Evolutionary conservation across 2,329 filamentous ascomycete species (phyloP), one percentile per base, ranked within the genome.

Genomic region (Aspergillus oerlinghausenensis): DNA sequence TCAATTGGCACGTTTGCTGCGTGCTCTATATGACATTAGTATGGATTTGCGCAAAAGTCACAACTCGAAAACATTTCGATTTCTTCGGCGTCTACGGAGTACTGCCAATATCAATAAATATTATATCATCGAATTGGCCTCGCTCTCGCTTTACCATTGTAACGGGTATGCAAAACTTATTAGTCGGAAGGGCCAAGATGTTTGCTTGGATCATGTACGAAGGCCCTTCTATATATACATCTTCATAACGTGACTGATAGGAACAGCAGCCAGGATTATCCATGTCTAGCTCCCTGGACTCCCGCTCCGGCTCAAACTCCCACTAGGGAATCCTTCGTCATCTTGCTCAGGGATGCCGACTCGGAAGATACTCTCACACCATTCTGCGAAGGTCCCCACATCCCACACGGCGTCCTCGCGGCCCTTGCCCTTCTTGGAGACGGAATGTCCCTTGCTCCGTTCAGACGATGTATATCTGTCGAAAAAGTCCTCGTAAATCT

Each of bases 321-420:
- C 35, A 26, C 49, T 55, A 28, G 25, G 25, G 8, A 51, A 42
- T 52, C 54, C 35, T 47, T 55, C 60, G 26, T 51, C 55, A 43
- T 55, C 55, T 29, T 55, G 52, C 50, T 58, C 57, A n/a, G 73
- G 65, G 49, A 76, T 74, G 0, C 82, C 81, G 17, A 85, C 82
- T 50, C 77, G 76, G 69, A 88, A 88, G 2, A 85, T 75, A 40
- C 77, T 75, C 55, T 80, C 81, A 59, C 82, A 83, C 79, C 84
- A 87, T 63, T 86, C 84, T 1, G 76, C 79, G 70, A 88, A 88
- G 5, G 82, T 81, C 60, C 87, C 83, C 6, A 83, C 78, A 67
- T 87, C 84, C 85, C 84, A 87, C 4, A 87, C 78, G 40, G 82
- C 83, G 65, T 85, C 82, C 64, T 85, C 84, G 42, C 81, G 75